Evolutionary conservation across 2,329 filamentous ascomycete genomes (phyloP).

Genomic region (Colletotrichum falcatum): DNA sequence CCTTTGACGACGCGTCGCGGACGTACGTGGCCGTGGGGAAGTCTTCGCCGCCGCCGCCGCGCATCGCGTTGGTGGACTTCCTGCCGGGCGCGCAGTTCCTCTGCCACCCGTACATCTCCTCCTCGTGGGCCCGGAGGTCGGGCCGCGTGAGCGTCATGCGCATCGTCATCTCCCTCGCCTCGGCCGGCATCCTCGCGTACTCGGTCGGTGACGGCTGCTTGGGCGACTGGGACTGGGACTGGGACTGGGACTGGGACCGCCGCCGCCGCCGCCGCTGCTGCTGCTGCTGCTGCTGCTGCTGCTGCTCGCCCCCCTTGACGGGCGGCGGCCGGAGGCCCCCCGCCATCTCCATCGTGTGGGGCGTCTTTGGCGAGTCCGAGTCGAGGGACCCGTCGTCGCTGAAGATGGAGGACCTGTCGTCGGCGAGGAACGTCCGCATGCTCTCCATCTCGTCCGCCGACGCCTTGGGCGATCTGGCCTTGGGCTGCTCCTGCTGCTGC

Average conservation of each 20-base stretch:
- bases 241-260: no score
- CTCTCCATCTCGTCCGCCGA: slow-evolving; percentile 59
- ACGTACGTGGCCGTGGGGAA: slow-evolving; percentile 48
- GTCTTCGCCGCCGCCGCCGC: no score
- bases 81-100: slow-evolving; percentile 47
- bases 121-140: slow-evolving; percentile 82
- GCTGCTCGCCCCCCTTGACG: slow-evolving; percentile 42
- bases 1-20: slow-evolving; percentile 57
- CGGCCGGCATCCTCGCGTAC: slow-evolving; percentile 56
- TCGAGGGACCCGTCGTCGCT: slow-evolving; percentile 69
- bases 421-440: slow-evolving; percentile 67
- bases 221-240: slow-evolving; percentile 43
- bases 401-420: slow-evolving; percentile 68
- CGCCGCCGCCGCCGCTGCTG: no score
- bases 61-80: slow-evolving; percentile 44
- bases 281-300: no score
- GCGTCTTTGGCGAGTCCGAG: slow-evolving; percentile 70
- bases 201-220: slow-evolving; percentile 56
- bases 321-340: slow-evolving; percentile 48
- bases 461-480: slow-evolving; percentile 31
- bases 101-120: slow-evolving; percentile 79
- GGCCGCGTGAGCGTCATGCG: slow-evolving; percentile 95
- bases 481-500: slow-evolving; percentile 43
- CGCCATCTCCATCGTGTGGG: slow-evolving; percentile 59
- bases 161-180: slow-evolving; percentile 90